Evolutionary conservation across 2,329 filamentous ascomycete genomes (phyloP).

Genomic region (Pochonia chlamydosporia): DNA sequence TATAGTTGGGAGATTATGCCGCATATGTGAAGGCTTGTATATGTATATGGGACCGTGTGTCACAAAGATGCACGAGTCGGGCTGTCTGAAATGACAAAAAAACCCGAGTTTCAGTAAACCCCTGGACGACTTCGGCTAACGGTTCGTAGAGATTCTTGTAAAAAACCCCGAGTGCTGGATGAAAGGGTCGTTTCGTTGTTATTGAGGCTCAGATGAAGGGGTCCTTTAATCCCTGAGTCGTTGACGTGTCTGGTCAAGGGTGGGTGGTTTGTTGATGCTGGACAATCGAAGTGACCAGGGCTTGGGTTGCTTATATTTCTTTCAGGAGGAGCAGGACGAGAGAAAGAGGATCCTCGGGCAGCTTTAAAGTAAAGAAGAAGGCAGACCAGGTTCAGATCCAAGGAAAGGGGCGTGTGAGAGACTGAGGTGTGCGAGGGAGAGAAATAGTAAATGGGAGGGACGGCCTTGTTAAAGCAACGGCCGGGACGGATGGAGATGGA

Average conservation of each 20-base stretch:
- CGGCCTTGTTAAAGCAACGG: conserved; percentile 8
- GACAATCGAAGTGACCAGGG: neutral
- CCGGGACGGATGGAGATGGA: conserved; percentile 4
- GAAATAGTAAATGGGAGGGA: conserved; percentile 1
- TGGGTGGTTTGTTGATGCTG: neutral
- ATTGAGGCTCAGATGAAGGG: neutral
- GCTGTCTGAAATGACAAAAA: neutral
- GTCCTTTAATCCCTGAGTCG: neutral
- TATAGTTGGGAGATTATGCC: neutral
- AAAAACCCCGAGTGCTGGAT: too few relatives aligned
- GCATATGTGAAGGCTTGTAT: neutral
- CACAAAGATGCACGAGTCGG: neutral
- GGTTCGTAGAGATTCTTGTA: too few relatives aligned
- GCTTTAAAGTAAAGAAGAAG: neutral
- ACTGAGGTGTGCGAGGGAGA: neutral
- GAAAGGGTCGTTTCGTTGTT: neutral
- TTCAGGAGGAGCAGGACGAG: neutral
- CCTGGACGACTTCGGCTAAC: neutral
- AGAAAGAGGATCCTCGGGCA: neutral
- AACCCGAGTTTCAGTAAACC: neutral
- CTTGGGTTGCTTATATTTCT: neutral
- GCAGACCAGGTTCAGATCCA: neutral
- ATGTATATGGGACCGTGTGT: neutral
- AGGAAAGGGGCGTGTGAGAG: neutral
- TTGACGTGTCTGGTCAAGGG: neutral